Evolutionary conservation across 352 stramenopile species (phyloP).

Genomic region (Pythium angustatum): DNA sequence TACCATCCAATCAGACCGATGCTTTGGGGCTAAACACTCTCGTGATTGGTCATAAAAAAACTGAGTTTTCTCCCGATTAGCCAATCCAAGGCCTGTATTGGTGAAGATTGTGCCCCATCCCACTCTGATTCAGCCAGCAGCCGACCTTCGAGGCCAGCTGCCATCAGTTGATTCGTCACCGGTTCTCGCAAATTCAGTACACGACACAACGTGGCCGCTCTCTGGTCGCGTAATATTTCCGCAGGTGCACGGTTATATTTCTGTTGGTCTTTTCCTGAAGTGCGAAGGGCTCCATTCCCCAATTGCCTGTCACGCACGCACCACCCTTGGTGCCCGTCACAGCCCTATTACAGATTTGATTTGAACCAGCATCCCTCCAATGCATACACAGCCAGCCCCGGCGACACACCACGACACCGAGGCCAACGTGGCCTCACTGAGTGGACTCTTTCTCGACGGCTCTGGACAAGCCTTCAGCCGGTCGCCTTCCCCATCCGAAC

Average conservation of each 20-base stretch:
- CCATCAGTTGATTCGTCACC: conserved; percentile 2
- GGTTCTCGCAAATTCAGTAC: conserved; percentile 6
- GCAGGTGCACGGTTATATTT: not conserved
- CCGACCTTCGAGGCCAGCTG: not conserved
- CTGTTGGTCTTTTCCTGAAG: not conserved
- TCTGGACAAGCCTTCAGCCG: not conserved
- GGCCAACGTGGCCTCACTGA: not conserved
- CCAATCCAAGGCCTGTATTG: not conserved
- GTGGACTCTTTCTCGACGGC: not conserved
- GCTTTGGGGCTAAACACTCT: not conserved
- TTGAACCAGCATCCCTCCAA: too few species aligned
- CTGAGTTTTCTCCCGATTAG: conserved; percentile 1
- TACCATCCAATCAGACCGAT: not conserved
- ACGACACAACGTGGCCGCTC: too few species aligned
- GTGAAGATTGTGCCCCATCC: conserved; percentile 3
- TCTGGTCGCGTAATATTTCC: too few species aligned
- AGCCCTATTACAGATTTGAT: too few species aligned
- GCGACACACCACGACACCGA: not conserved
- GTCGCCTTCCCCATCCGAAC: not conserved
- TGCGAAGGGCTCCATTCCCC: conserved; percentile 2
- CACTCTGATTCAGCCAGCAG: not conserved
- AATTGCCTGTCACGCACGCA: conserved; percentile 12
- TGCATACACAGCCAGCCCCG: not conserved
- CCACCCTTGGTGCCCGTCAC: not conserved
- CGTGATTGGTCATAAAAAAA: not conserved